Percentiles rank a stretch among this genome's conserved stretches.
Conservation (phyloP, 208 protist species). For the Leishmania tarentolae region DNA sequence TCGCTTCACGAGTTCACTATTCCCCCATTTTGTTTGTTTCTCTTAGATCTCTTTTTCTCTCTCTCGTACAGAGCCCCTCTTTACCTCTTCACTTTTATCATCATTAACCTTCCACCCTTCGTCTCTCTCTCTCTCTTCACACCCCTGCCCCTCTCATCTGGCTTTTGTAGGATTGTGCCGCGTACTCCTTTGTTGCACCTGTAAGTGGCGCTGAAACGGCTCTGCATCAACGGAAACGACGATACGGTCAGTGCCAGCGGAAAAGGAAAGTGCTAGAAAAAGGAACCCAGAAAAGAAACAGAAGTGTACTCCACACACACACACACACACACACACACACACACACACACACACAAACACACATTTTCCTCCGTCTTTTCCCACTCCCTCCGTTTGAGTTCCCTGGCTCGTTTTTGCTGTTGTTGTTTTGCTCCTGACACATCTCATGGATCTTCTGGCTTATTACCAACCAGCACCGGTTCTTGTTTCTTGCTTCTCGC, state of each 20-base stretch:
- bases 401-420: background rate
- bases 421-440: background rate
- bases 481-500: background rate
- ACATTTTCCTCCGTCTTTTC: background rate
- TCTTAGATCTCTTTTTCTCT: constrained; percentile 5
- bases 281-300: background rate
- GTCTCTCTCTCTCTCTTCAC: background rate
- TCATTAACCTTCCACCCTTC: background rate
- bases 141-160: background rate
- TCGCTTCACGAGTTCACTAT: background rate
- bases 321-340: no score
- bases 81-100: constrained; percentile 1
- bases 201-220: background rate
- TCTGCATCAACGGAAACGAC: background rate
- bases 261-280: background rate
- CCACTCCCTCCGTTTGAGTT: background rate
- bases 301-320: no score
- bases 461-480: background rate
- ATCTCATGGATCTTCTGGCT: background rate
- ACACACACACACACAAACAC: no score
- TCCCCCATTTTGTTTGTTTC: background rate
- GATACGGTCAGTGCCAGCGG: background rate
- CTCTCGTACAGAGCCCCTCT: constrained; percentile 7
- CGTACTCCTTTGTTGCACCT: constrained; percentile 1
- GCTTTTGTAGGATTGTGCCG: constrained; percentile 2